These are phyloP conservation scores for Dryas octopetala DNA, from an alignment of 306 rosid genomes.

Conservation along the genomic window DNA sequence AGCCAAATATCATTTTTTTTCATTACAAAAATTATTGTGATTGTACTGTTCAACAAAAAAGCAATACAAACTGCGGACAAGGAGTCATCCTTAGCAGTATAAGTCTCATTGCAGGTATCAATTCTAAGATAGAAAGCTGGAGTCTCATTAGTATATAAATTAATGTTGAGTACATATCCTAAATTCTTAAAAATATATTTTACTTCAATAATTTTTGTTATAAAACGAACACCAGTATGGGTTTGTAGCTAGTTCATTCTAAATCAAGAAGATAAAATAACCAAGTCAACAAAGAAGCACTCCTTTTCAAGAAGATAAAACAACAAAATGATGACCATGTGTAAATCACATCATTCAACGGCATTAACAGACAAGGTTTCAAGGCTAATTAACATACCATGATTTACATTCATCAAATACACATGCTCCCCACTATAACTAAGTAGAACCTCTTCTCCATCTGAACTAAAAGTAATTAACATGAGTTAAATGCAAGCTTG, in stretches of 20 bases:
- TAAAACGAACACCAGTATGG: too few relatives aligned
- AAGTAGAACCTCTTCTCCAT: conserved; percentile 93
- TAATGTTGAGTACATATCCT: too few relatives aligned
- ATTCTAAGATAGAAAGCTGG: too few relatives aligned
- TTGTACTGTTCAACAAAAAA: too few relatives aligned
- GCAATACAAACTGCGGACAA: too few relatives aligned
- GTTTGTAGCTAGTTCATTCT: too few relatives aligned
- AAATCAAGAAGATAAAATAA: conserved; percentile 2
- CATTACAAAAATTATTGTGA: too few relatives aligned
- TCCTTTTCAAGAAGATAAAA: neutral
- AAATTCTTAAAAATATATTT: too few relatives aligned
- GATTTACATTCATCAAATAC: conserved; percentile 82
- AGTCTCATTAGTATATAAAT: too few relatives aligned
- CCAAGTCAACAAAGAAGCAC: neutral
- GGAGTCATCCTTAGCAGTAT: too few relatives aligned
- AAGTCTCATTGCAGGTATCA: too few relatives aligned
- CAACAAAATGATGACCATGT: neutral
- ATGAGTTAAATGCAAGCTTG: conserved; percentile 87
- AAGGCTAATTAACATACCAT: conserved; percentile 46
- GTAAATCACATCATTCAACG: conserved; percentile 18
- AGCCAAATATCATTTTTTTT: neutral
- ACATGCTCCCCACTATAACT: conserved; percentile 98
- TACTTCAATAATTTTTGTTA: too few relatives aligned
- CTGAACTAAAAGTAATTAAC: conserved; percentile 78
- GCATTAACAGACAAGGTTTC: conserved; percentile 21